Conservation (phyloP, 163 green algal species). For the Trebouxia gelatinosa region DNA sequence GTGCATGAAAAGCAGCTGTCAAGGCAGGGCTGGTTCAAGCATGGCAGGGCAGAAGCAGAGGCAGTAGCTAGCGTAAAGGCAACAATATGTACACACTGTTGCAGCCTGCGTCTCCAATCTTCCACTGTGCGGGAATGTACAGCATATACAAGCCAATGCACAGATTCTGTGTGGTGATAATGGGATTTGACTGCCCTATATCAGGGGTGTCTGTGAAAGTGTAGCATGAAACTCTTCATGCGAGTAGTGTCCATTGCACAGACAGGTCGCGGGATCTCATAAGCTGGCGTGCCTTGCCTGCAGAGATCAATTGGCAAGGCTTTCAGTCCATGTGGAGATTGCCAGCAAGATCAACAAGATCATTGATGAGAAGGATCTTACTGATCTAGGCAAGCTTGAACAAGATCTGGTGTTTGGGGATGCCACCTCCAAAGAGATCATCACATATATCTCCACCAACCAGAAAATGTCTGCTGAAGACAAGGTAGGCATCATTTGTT, state of each 20-base stretch:
- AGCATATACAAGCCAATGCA: too few relatives aligned
- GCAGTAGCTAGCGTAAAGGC: too few relatives aligned
- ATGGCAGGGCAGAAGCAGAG: too few relatives aligned
- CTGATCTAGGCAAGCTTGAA: slow-evolving; percentile 84
- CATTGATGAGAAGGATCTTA: slow-evolving; percentile 65
- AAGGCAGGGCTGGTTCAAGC: too few relatives aligned
- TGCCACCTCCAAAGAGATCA: slow-evolving; percentile 84
- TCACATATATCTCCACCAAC: slow-evolving; percentile 67
- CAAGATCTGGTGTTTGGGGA: slow-evolving; percentile 91
- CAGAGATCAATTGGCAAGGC: slow-evolving; percentile 78
- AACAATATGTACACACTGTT: not conserved
- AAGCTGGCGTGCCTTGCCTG: not conserved
- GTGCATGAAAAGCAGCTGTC: too few relatives aligned
- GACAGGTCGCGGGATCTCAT: too few relatives aligned
- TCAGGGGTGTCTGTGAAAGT: too few relatives aligned
- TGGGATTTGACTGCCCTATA: too few relatives aligned
- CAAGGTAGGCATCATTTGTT: slow-evolving; percentile 58
- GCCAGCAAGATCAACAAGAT: slow-evolving; percentile 62
- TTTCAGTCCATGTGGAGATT: slow-evolving; percentile 81
- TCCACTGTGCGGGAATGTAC: too few relatives aligned
- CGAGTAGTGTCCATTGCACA: not conserved
- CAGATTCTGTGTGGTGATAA: too few relatives aligned
- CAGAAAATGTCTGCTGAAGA: slow-evolving; percentile 43
- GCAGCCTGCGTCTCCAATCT: too few relatives aligned
- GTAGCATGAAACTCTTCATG: not conserved